Evolutionary conservation across 257 asterid genomes (phyloP).

Genomic region (Gardenia jasminoides): DNA sequence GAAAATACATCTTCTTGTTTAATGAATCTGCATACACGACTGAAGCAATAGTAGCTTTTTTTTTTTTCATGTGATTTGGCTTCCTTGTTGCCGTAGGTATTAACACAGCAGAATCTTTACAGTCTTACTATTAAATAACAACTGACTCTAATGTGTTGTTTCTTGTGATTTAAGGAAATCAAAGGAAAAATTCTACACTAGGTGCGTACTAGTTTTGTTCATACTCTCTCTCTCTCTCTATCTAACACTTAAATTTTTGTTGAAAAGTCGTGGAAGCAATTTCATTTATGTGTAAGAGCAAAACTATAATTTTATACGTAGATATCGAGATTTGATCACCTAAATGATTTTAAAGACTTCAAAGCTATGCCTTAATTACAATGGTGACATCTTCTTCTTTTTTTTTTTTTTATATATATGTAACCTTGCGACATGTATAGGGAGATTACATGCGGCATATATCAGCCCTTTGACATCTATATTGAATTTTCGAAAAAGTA

Average conservation of each 20-base stretch:
- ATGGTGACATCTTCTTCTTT: no score
- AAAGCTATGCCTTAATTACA: not conserved
- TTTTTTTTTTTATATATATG: no score
- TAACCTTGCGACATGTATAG: no score
- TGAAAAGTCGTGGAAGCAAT: no score
- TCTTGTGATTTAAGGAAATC: not conserved
- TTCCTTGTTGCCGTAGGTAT: slow-evolving; percentile 1
- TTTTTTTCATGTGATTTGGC: not conserved
- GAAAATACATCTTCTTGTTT: not conserved
- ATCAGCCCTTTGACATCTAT: not conserved
- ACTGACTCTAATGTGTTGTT: not conserved
- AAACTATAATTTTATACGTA: no score
- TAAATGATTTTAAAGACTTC: not conserved
- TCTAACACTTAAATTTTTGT: no score
- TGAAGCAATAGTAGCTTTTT: not conserved
- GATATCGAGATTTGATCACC: no score
- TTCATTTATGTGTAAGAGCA: no score
- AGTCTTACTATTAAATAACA: not conserved
- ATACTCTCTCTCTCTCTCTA: no score
- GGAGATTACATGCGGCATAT: no score
- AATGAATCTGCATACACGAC: not conserved
- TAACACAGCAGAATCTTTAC: not conserved
- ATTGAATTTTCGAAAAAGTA: not conserved
- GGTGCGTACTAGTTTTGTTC: not conserved
- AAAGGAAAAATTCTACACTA: not conserved